Conservation (phyloP, 257 asterid species). For the Thymus mandschuricus region DNA sequence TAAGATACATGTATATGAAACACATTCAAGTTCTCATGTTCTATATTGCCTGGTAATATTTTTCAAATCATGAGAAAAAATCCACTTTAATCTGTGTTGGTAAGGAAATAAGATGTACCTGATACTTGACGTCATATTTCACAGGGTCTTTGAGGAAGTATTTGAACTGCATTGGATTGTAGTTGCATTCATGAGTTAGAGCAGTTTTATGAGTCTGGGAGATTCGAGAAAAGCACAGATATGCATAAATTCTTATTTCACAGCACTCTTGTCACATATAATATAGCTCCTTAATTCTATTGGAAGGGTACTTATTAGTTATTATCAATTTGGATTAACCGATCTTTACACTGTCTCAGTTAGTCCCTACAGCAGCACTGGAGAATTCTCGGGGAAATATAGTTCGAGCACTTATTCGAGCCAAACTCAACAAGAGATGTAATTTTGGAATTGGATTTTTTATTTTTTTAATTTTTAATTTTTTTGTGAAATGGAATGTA, state of each 20-base stretch:
- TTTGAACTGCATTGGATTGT: conserved; percentile 50
- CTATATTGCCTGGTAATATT: not conserved
- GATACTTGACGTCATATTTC: conserved; percentile 74
- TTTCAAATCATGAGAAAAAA: conserved; percentile 6
- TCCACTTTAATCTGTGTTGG: not conserved
- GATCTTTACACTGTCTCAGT: conserved; percentile 45
- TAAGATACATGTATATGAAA: not conserved
- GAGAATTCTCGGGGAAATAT: conserved; percentile 37
- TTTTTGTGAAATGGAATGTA: no score
- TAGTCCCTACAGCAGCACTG: conserved; percentile 30
- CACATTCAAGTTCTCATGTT: no score
- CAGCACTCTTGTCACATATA: not conserved
- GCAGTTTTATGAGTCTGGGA: not conserved
- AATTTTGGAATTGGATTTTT: no score
- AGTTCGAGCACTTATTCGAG: conserved; percentile 31
- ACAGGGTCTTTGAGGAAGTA: conserved; percentile 64
- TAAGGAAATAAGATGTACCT: conserved; percentile 50
- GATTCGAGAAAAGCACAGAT: not conserved
- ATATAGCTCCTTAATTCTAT: no score
- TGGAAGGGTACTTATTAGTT: no score
- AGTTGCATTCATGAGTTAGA: conserved; percentile 23
- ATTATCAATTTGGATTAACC: conserved; percentile 12
- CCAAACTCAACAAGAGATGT: not conserved
- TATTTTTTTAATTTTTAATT: no score
- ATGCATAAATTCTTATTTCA: not conserved